phyloP scores from a whole-genome alignment of 2,329 filamentous ascomycete species.

The Penicillium rolfsii region DNA sequence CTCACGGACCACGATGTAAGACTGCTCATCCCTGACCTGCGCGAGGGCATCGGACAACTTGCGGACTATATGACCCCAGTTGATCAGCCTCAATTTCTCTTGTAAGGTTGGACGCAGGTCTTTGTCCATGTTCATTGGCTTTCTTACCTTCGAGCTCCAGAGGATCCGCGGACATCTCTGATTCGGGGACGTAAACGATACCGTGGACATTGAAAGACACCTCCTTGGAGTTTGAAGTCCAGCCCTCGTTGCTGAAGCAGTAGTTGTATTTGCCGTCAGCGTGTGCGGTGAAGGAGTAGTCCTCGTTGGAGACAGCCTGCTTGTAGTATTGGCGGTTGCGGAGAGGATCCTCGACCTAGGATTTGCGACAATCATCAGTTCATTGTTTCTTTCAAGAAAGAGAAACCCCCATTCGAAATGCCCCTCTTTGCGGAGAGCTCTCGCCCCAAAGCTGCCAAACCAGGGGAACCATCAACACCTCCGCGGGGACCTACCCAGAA shows the following conservation, averaged over 20 bases:
- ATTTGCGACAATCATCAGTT: constrained; percentile 2
- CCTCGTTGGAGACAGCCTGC: constrained; percentile 81
- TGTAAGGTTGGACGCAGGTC: neutral
- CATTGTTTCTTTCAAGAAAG: neutral
- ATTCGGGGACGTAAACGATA: constrained; percentile 93
- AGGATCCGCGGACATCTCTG: constrained; percentile 80
- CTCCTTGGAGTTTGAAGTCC: constrained; percentile 94
- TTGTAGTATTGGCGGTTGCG: constrained; percentile 78
- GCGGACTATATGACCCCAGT: constrained; percentile 61
- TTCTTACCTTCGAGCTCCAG: constrained; percentile 82
- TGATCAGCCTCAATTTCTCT: constrained; percentile 12
- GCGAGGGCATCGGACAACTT: constrained; percentile 80
- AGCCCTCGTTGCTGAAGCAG: constrained; percentile 99
- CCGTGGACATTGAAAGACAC: constrained; percentile 99
- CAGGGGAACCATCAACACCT: neutral
- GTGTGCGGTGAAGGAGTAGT: constrained; percentile 85
- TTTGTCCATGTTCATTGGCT: neutral
- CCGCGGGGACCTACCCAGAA: constrained; percentile 76
- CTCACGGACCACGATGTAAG: constrained; percentile 94
- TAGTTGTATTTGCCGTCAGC: constrained; percentile 89
- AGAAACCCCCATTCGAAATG: neutral
- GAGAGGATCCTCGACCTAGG: constrained; percentile 75
- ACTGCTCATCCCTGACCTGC: constrained; percentile 96
- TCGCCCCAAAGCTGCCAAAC: too few species aligned
- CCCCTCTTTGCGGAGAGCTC: neutral